Evolutionary conservation across 2,329 filamentous ascomycete genomes (phyloP), one percentile per base, ranked within the genome.

Genomic region (Phialophora chinensis): DNA sequence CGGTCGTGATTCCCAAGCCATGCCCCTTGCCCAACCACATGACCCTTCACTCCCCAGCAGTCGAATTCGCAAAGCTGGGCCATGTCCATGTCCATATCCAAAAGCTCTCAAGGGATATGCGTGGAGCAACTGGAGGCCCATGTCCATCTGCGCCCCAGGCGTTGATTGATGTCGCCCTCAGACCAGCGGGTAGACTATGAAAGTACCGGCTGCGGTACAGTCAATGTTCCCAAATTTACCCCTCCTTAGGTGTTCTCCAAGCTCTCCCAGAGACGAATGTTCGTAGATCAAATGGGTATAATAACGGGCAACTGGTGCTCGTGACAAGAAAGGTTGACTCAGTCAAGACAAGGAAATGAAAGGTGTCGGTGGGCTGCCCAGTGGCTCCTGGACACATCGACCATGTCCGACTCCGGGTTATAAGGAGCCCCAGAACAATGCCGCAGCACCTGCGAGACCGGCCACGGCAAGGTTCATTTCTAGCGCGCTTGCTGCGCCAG

Each of bases 371-470:
- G 29, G 62, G 58, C 56, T 23, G 35, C 52, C 55, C 47, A 59
- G 49, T 58, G 29, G 42, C n/a, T 50, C 59, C 60, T 60, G 49
- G 53, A 50, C 42, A 58, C 53, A 52, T 66, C 59, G 59, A 67
- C 20, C 8, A 33, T 52, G 38, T 65, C 60, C 14, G 31, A 42
- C 17, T 29, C 7, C 11, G 17, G 55, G 63, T 61, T 63, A 72
- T 65, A 69, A 70, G 14, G 69, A 70, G 42, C 66, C 68, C 62
- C 61, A 68, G 66, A 66, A 62, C 42, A 72, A 50, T 23, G 65
- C 70, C 29, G 62, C 68, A n/a, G 66, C 65, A 11, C 70, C 70
- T 5, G 70, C 70, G n/a, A 72, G 53, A 47, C 65, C 70, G n/a
- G 68, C 70, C 31, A 69, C 56, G 11, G 66, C 68, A 23, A 68